phyloP scores from a whole-genome alignment of 148 eudicot genomes.

The Fagopyrum esculentum region DNA sequence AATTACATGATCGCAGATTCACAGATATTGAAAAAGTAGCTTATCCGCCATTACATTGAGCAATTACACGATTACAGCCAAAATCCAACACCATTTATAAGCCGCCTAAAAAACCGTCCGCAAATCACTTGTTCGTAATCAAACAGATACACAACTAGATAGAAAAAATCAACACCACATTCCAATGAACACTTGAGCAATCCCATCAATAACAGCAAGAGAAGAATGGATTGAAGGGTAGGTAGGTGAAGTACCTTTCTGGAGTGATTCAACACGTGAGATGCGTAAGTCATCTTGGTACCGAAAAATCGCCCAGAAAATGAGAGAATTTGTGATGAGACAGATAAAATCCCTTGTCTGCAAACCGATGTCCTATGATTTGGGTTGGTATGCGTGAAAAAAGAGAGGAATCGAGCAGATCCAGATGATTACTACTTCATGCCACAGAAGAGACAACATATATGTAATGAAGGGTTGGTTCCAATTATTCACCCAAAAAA shows the following conservation, averaged over 20 bases:
- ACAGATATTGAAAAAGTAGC: neutral
- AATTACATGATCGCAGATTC: neutral
- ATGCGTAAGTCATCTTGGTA: constrained; percentile 28
- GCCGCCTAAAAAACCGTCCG: neutral
- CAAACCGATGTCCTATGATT: neutral
- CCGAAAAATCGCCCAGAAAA: neutral
- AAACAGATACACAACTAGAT: neutral
- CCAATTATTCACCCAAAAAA: too few species aligned
- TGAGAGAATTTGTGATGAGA: neutral
- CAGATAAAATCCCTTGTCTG: neutral
- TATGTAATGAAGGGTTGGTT: neutral
- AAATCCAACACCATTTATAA: neutral
- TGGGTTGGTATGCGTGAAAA: neutral
- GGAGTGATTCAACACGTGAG: constrained; percentile 33
- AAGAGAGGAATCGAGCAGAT: neutral
- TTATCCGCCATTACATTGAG: neutral
- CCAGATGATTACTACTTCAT: neutral
- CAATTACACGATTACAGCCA: neutral
- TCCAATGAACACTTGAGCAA: neutral
- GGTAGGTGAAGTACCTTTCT: constrained; percentile 26
- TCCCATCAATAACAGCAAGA: neutral
- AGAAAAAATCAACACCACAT: neutral
- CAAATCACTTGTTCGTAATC: neutral
- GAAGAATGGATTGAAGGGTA: neutral
- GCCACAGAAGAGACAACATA: neutral